These are phyloP conservation scores for Drechmeria coniospora DNA, from an alignment of 2,329 filamentous ascomycete genomes.

Conservation along the genomic window DNA sequence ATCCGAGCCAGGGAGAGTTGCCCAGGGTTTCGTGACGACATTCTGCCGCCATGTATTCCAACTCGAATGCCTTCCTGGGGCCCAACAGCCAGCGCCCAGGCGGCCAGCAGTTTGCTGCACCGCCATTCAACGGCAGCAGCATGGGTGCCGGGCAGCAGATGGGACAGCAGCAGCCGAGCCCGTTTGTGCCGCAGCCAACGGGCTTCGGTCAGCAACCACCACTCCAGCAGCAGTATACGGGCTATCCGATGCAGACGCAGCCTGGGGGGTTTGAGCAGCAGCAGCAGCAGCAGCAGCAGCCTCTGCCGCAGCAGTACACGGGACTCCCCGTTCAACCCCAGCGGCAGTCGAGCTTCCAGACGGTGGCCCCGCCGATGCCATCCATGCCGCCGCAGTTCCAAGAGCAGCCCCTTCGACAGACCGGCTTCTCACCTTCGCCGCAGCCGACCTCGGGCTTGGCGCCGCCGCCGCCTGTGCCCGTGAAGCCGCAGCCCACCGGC, in stretches of 20 bases:
- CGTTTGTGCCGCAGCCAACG: conserved; percentile 36
- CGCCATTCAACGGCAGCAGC: conserved; percentile 36
- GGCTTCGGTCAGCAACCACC: conserved; percentile 35
- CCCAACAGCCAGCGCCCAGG: conserved; percentile 60
- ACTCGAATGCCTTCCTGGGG: conserved; percentile 73
- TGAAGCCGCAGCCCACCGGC: conserved; percentile 51
- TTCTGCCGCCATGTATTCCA: conserved; percentile 60
- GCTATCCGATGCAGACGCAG: conserved; percentile 41
- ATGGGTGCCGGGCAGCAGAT: conserved; percentile 29
- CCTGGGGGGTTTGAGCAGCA: conserved; percentile 43
- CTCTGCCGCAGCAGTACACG: conserved; percentile 47
- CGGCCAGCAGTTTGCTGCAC: conserved; percentile 29
- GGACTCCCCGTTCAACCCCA: conserved; percentile 38
- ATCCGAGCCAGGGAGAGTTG: too few relatives aligned
- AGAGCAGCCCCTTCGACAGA: conserved; percentile 36
- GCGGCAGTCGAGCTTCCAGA: conserved; percentile 46
- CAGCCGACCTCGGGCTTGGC: conserved; percentile 34
- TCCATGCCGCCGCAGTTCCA: conserved; percentile 45
- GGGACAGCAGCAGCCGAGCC: conserved; percentile 24
- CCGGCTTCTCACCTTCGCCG: conserved; percentile 29
- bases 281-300: conserved; percentile 18
- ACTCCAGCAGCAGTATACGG: conserved; percentile 50
- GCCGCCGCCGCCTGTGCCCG: conserved; percentile 39
- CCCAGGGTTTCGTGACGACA: conserved; percentile 1
- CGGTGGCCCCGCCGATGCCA: conserved; percentile 43